Conservation (phyloP, 257 asterid genomes). For the Scutellaria baicalensis region DNA sequence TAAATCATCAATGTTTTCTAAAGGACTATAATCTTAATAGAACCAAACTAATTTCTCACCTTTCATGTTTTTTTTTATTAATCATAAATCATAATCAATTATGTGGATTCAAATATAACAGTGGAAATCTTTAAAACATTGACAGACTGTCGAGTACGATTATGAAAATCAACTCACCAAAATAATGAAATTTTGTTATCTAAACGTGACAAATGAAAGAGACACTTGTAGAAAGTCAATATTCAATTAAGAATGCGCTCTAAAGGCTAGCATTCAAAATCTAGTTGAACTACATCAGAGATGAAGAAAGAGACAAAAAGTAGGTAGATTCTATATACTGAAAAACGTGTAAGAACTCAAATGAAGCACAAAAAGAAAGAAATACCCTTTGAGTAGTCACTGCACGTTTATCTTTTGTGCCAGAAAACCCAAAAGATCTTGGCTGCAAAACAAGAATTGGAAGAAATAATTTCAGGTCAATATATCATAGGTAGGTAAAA, state of each 20-base stretch:
- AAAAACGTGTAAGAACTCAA: not conserved
- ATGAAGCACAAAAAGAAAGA: slow-evolving; percentile 8
- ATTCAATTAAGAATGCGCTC: not conserved
- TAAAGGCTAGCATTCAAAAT: not conserved
- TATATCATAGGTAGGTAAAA: slow-evolving; percentile 4
- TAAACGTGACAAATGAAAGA: not conserved
- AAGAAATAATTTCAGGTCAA: slow-evolving; percentile 14
- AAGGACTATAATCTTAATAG: not conserved
- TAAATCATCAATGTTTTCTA: not conserved
- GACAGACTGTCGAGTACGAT: not conserved
- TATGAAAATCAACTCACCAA: no score
- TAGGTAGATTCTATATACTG: no score
- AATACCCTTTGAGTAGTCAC: slow-evolving; percentile 89
- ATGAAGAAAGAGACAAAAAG: not conserved
- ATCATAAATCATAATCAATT: not conserved
- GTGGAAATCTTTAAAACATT: not conserved
- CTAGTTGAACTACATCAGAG: not conserved
- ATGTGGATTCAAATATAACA: not conserved
- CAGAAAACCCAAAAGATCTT: slow-evolving; percentile 90
- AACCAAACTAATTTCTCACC: not conserved
- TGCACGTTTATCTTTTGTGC: slow-evolving; percentile 94
- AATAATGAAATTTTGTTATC: not conserved
- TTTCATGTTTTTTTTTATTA: not conserved
- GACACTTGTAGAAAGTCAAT: not conserved
- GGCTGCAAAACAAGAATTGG: slow-evolving; percentile 47